Base-by-base conservation (phyloP, 352 stramenopile species). In the Pythium angustatum region DNA sequence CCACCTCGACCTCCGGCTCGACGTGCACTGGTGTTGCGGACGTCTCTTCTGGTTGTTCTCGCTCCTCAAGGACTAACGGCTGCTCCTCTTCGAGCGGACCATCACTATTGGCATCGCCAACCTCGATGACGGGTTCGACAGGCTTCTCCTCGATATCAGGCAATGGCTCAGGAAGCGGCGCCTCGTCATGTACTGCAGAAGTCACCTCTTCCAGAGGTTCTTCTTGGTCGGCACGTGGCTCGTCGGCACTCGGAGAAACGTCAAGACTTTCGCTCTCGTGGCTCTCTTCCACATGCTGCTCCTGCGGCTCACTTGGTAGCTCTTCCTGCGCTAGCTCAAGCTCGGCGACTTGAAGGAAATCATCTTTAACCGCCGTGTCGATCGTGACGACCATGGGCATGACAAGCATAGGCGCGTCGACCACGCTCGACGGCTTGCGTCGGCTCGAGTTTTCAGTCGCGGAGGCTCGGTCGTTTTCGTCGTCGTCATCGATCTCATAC, bases 401-500 rank as follows among this genome's bases (percentile, higher is more conserved):
- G 9, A 43, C 27, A 36, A 47, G 17, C 47, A 52, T 38, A 11
- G 47, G 49, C n/a, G 38, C 17, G 22, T 66, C 59, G 1, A 17
- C 24, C 19, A 43, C 21, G 6, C 31, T 1, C 1, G 49, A 48
- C 1, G 49, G 31, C 30, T 55, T 53, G 4, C 44, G 31, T 17
- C 30, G 49, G n/a, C 41, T 50, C 41, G 50, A 56, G 17, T n/a
- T 58, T 0, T 49, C 47, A 0, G 11, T 47, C 38, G 2, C 54
- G 0, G 51, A 14, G 24, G 52, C 8, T 3, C 47, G 48, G 28
- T 70, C 64, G 19, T 73, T 56, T n/a, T 74, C 70, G 0, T 69
- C 69, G 27, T 85, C 79, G 15, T 73, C 79, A 50, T 87, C 73
- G n/a, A 73, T 77, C 19, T 92, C 83, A 30, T 92, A 79, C 9